phyloP scores from a whole-genome alignment of 768 basidiomycete genomes.

The Tylopilus felleus region DNA sequence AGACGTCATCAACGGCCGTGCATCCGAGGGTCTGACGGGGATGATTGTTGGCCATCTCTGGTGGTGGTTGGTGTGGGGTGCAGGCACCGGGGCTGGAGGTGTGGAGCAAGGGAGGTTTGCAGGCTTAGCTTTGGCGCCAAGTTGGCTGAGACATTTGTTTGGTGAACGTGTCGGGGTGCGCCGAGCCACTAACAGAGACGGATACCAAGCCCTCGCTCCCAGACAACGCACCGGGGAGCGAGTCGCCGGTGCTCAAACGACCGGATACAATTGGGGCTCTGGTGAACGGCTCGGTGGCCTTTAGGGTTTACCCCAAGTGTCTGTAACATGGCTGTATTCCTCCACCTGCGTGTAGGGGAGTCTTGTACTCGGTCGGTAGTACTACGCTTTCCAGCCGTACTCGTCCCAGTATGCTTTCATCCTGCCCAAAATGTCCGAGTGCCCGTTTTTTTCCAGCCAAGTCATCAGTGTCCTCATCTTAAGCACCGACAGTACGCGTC shows the following conservation, averaged over 20 bases:
- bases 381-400: conserved; percentile 28
- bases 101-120: conserved; percentile 37
- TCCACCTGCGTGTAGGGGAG: not conserved
- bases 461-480: conserved; percentile 81
- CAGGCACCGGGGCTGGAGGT: conserved; percentile 39
- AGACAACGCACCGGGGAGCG: conserved; percentile 30
- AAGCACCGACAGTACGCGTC: conserved; percentile 73
- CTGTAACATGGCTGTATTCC: not conserved
- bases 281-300: conserved; percentile 48
- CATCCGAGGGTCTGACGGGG: conserved; percentile 59
- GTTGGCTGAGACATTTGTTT: conserved; percentile 52
- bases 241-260: conserved; percentile 15
- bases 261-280: conserved; percentile 50
- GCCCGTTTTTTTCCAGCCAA: conserved; percentile 74
- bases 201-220: conserved; percentile 61
- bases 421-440: conserved; percentile 54
- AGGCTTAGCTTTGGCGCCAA: conserved; percentile 48
- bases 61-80: conserved; percentile 71
- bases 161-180: conserved; percentile 37
- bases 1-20: conserved; percentile 67
- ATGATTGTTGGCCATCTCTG: conserved; percentile 76
- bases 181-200: conserved; percentile 39
- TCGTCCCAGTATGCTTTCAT: conserved; percentile 67
- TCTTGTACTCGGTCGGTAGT: conserved; percentile 1
- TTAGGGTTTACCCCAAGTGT: conserved; percentile 3